Evolutionary conservation across 2,329 filamentous ascomycete genomes (phyloP).

Genomic region (Scleromitrula shiraiana): DNA sequence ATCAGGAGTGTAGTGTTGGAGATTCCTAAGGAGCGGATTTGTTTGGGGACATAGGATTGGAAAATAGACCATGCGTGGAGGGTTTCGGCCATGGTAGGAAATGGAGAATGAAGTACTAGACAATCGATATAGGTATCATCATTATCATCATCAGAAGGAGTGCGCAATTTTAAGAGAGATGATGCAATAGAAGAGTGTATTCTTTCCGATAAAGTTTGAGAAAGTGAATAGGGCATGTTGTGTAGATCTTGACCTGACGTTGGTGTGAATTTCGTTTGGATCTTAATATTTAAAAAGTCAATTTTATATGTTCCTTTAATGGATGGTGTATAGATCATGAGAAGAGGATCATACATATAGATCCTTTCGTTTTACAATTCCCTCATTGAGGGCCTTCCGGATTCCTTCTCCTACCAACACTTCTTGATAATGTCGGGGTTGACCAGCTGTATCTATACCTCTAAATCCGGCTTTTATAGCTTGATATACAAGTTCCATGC

Average conservation of each 20-base stretch:
- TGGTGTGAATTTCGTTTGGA: slow-evolving; percentile 80
- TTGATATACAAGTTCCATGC: slow-evolving; percentile 56
- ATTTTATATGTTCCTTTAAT: background rate
- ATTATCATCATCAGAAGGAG: slow-evolving; percentile 27
- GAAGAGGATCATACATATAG: slow-evolving; percentile 47
- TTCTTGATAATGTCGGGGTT: slow-evolving; percentile 73
- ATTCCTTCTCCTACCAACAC: slow-evolving; percentile 61
- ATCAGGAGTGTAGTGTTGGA: background rate
- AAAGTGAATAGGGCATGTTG: slow-evolving; percentile 55
- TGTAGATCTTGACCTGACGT: slow-evolving; percentile 50
- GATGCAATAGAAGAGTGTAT: slow-evolving; percentile 58
- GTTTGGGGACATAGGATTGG: slow-evolving; percentile 56
- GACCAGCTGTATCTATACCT: slow-evolving; percentile 69
- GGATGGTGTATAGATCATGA: background rate
- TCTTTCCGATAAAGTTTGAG: slow-evolving; percentile 52
- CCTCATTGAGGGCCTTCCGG: slow-evolving; percentile 49
- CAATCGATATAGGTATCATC: slow-evolving; percentile 44
- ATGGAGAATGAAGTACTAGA: slow-evolving; percentile 50
- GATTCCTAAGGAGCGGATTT: slow-evolving; percentile 62
- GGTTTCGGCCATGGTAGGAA: slow-evolving; percentile 43
- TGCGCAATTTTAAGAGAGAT: slow-evolving; percentile 47
- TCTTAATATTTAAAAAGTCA: slow-evolving; percentile 38
- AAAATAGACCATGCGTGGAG: slow-evolving; percentile 59
- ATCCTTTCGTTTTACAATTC: slow-evolving; percentile 48
- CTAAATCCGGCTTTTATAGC: slow-evolving; percentile 64